Evolutionary conservation across 257 asterid genomes (phyloP), one percentile per base, ranked within the genome.

Genomic region (Verbascum thapsus): DNA sequence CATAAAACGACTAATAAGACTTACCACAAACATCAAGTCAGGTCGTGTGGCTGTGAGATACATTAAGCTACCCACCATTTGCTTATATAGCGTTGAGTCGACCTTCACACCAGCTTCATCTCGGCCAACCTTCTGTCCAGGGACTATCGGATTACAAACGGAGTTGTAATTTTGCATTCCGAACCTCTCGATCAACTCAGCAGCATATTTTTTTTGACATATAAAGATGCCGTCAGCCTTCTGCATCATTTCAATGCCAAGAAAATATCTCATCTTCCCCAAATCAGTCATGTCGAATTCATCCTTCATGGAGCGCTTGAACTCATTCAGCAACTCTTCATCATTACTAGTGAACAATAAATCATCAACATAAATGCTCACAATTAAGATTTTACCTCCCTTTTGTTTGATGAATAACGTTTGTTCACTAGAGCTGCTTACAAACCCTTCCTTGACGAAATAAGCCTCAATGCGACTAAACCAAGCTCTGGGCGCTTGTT

Each of bases 401-500:
- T 7, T 26, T 19, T 35, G 5, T 35, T 55, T 55, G 7, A 34
- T 23, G 22, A 55, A 55, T 19, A 55, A 4, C 8, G 61, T 55
- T 13, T 55, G 61, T 23, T 55, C 64, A 37, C 15, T 17, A 8
- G 37, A 8, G 16, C 34, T 5, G n/a, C 6, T 58, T 18, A 13
- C n/a, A 35, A 58, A 58, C 1, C 64, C 50, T 40, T 37, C 50
- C 1, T 18, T 37, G 6, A 17, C 0, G 12, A 58, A 58, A 13
- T 58, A 7, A 37, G 41, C 32, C 8, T 58, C 64, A 15, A 58
- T 15, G 0, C 50, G 26, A 39, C 34, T 58, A 7, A 37, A 58
- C 64, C 64, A 58, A 15, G 48, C 64, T 13, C 32, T 0, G 0
- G 64, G 64, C 1, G 49, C 64, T 58, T 58, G 64, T 19, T 58